Evolutionary conservation across 257 asterid genomes (phyloP), one percentile per base, ranked within the genome.

Genomic region (Fraxinus quadrangulata): DNA sequence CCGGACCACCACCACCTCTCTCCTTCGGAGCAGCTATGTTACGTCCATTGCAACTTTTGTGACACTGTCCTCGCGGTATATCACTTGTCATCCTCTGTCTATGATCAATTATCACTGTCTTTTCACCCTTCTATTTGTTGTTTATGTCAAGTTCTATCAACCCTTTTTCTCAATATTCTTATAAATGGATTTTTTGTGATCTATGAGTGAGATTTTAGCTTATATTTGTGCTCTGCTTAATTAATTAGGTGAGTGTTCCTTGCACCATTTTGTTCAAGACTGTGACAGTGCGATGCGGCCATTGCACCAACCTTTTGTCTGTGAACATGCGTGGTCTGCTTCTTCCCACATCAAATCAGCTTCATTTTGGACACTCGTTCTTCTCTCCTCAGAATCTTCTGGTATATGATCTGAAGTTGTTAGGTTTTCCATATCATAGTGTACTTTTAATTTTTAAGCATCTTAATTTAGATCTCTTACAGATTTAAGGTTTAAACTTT

Each of bases 271-370:
- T 93, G 89, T 96, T 90, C 97, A 96, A 92, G 90, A 93, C 92
- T 10, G 99, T 96, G 16, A 90, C 99, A 0, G 99, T 96, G 40
- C 81, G 99, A 71, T 96, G 99, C 42, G 99, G 99, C 31, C 98
- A 96, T 86, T 96, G 99, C 96, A 85, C 98, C 82, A 96, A 92
- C 74, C 98, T 96, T 75, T 87, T 96, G 47, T 93, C 99, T 33
- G 98, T 92, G 59, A 91, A 96, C 92, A 89, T 92, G 98, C 92
- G 97, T 12, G 90, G 85, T 6, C 77, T 91, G 78, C 96, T 92
- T 71, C 97, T 96, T 76, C 98, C 98, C 1, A 33, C 92, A 4
- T 68, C 94, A 19, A 91, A 88, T 85, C 97, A 94, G 87, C 93
- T 92, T 79, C 98, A 95, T 78, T 96, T 91, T 72, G 90, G 88